Conservation (phyloP, 1,284 basidiomycete genomes). For the Pholiota adiposa region DNA sequence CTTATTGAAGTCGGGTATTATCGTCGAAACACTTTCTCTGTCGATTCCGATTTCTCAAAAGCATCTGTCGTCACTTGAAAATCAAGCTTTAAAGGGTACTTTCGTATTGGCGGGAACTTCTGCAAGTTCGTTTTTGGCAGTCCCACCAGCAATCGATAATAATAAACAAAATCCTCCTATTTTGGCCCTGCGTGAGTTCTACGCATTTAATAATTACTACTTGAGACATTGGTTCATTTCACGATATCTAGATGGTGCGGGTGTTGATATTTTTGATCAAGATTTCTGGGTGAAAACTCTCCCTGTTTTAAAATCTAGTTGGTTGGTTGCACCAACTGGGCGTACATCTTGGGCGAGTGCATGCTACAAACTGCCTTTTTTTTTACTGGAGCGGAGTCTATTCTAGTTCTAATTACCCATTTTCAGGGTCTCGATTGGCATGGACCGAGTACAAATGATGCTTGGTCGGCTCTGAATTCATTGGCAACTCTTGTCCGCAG, state of each 20-base stretch:
- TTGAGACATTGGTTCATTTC: neutral
- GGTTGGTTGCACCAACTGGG: slow-evolving; percentile 77
- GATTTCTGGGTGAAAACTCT: slow-evolving; percentile 66
- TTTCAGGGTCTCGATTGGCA: slow-evolving; percentile 86
- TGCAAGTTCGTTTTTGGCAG: slow-evolving; percentile 60
- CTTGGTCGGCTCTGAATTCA: slow-evolving; percentile 59
- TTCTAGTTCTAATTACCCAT: neutral
- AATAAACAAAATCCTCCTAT: slow-evolving; percentile 48
- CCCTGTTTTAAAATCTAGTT: slow-evolving; percentile 58
- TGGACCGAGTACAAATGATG: slow-evolving; percentile 70
- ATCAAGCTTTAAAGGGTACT: slow-evolving; percentile 51
- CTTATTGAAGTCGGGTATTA: slow-evolving; percentile 28
- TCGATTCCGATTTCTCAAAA: slow-evolving; percentile 49
- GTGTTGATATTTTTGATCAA: slow-evolving; percentile 64
- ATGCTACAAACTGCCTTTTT: neutral
- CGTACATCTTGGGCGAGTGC: slow-evolving; percentile 72
- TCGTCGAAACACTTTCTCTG: slow-evolving; percentile 28
- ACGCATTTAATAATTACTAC: neutral
- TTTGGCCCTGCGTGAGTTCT: slow-evolving; percentile 69
- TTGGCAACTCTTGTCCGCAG: slow-evolving; percentile 48
- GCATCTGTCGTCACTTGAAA: slow-evolving; percentile 33
- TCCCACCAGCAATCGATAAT: slow-evolving; percentile 49
- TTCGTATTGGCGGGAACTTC: slow-evolving; percentile 60
- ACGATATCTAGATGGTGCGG: slow-evolving; percentile 68
- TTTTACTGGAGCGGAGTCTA: no score